phyloP scores from a whole-genome alignment of 1,139 yeast genomes.

The Lizanozyma gosingica region DNA sequence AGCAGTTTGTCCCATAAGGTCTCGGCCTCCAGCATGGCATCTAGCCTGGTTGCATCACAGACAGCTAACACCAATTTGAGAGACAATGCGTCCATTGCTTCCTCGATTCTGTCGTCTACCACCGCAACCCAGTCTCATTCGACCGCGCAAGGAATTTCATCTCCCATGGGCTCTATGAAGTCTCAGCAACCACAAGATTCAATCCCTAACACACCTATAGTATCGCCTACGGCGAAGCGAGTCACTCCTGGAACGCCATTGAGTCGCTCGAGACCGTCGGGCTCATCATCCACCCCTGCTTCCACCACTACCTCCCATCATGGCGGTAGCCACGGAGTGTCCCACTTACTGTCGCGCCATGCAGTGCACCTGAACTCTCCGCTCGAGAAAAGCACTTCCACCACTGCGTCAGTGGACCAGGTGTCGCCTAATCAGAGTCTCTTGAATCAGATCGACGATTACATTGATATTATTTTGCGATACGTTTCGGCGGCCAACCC shows the following conservation, averaged over 20 bases:
- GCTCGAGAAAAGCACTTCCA: not conserved
- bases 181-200: not conserved
- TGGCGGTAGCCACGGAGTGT: too few species aligned
- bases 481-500: conserved; percentile 35
- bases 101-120: not conserved
- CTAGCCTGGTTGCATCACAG: not conserved
- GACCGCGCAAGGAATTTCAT: not conserved
- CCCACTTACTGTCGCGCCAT: not conserved
- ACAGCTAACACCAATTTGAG: not conserved
- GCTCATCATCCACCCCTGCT: not conserved
- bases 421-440: not conserved
- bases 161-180: not conserved
- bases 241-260: not conserved
- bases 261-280: not conserved
- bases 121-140: not conserved
- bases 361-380: not conserved
- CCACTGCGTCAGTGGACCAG: not conserved
- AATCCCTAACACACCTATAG: not conserved
- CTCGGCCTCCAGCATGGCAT: not conserved
- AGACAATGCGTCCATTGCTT: not conserved
- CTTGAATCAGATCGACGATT: conserved; percentile 17
- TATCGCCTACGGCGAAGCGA: not conserved
- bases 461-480: conserved; percentile 21
- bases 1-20: not conserved
- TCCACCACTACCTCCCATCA: not conserved